These are phyloP conservation scores for Penicillium canariense DNA, from an alignment of 495 filamentous ascomycete species.

Conservation along the genomic window DNA sequence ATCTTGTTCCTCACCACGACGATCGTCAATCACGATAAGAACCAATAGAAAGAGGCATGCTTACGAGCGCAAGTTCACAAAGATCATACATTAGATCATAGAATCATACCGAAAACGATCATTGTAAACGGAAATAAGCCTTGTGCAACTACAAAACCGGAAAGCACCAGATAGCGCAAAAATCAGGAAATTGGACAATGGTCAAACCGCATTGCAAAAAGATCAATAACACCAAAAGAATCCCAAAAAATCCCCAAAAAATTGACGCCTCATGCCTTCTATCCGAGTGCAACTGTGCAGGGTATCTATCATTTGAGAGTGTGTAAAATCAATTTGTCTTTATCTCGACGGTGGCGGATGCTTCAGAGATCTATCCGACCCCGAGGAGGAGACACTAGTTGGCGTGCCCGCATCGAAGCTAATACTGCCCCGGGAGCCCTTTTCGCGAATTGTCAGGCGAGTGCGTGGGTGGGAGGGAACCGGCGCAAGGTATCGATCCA, in stretches of 20 bases:
- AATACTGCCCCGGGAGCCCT: conserved; percentile 31
- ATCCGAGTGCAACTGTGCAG: conserved; percentile 17
- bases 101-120: no score
- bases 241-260: no score
- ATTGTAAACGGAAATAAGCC: no score
- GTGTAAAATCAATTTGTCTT: conserved; percentile 21
- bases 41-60: no score
- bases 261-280: conserved; percentile 20
- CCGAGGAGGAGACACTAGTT: conserved; percentile 35
- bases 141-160: no score
- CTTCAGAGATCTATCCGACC: conserved; percentile 32
- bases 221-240: conserved; percentile 3
- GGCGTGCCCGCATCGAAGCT: conserved; percentile 36
- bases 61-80: no score
- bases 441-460: conserved; percentile 36
- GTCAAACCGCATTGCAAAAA: neutral
- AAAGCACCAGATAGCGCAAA: no score
- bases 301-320: conserved; percentile 30
- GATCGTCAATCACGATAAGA: no score
- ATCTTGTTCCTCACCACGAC: no score
- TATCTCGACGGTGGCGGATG: conserved; percentile 2
- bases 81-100: no score
- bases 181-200: no score
- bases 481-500: conserved; percentile 65
- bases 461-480: conserved; percentile 46